Evolutionary conservation across 2,329 filamentous ascomycete species (phyloP), one percentile per base, ranked within the genome.

Genomic region (Nemania diffusa): DNA sequence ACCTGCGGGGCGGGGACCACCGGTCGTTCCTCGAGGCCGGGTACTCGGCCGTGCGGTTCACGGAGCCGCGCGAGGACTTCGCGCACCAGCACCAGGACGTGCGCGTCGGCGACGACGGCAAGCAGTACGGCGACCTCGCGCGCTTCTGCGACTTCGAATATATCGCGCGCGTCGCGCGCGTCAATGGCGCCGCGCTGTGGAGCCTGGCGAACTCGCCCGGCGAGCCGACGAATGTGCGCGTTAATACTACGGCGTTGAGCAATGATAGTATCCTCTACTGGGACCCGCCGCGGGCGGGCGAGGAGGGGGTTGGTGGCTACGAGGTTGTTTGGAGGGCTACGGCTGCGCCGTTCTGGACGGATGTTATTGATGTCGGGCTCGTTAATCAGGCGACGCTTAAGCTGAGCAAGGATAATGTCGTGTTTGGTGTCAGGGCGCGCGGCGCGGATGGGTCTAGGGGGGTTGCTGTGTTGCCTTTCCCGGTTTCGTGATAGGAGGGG

Each of bases 91-190:
- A 88, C 70, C 86, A 88, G 75, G 81, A 88, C 66, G 71, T 84
- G 0, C 79, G 85, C 0, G 79, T 84, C 13, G 71, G 70, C n/a
- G n/a, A n/a, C 6, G 78, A 81, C 55, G 81, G 84, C 56, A 82
- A 80, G 26, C 82, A 85, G 64, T 88, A 85, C 69, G 87, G 86
- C 27, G 87, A 89, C 62, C 71, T 88, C 4, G 76, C 82, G 7
- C 82, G 87, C 63, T 88, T 87, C 69, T 83, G 85, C n/a, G 87
- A 89, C 73, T 87, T 82, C 65, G 82, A 85, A 3, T 88, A 81
- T 73, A 83, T 83, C 1, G 79, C 84, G 0, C 81, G 87, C 9
- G 85, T 88, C 0, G 85, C 81, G 0, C 83, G 81, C 62, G 85
- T 88, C 29, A 87, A 87, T 68, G 79, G 84, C 1, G 86, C 85